Evolutionary conservation across 257 asterid genomes (phyloP).

Genomic region (Solanum tarapatanum): DNA sequence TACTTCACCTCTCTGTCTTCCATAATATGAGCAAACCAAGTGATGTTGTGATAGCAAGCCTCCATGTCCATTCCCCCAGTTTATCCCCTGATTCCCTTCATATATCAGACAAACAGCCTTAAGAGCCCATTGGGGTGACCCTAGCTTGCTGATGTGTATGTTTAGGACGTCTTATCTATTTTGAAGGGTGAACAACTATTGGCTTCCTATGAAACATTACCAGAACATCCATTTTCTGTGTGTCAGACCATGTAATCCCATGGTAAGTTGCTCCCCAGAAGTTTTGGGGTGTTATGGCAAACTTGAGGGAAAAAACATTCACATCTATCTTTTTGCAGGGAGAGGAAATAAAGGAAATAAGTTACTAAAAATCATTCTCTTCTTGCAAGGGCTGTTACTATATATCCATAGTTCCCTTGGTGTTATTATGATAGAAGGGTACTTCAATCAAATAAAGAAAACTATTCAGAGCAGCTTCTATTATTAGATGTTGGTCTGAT

Average conservation of each 20-base stretch:
- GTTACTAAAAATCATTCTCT: background rate
- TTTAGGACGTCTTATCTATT: background rate
- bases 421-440: background rate
- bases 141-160: background rate
- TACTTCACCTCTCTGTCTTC: background rate
- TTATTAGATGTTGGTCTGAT: background rate
- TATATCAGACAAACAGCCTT: background rate
- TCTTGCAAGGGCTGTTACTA: background rate
- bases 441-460: background rate
- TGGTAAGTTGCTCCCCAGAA: background rate
- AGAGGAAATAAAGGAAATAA: background rate
- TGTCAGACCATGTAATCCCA: background rate
- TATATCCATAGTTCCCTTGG: background rate
- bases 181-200: background rate
- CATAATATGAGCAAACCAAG: background rate
- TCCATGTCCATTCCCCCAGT: background rate
- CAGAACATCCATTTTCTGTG: background rate
- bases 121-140: background rate
- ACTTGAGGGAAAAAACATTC: background rate
- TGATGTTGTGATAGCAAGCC: background rate
- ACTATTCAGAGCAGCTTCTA: background rate
- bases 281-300: background rate
- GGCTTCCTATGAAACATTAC: background rate
- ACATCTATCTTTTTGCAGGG: background rate
- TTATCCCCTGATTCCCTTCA: background rate